Conservation (phyloP, 352 stramenopile genomes). For the Pythium periplocum region DNA sequence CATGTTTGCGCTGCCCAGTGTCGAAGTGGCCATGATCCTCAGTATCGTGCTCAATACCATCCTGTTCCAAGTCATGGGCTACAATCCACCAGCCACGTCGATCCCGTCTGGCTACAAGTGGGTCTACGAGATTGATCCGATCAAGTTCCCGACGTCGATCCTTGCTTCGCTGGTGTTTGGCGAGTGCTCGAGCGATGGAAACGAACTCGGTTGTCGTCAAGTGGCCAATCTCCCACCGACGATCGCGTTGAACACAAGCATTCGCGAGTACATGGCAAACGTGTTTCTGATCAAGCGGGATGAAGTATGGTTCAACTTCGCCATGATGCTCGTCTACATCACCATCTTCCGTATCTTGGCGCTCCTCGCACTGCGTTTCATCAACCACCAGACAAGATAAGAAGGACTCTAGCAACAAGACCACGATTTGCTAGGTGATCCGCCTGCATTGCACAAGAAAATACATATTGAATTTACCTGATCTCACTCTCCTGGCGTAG, state of each 20-base stretch:
- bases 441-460: too few species aligned
- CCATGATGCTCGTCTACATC: slow-evolving; percentile 23
- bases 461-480: too few species aligned
- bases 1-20: slow-evolving; percentile 25
- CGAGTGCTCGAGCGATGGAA: slow-evolving; percentile 8
- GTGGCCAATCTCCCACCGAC: not conserved
- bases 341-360: slow-evolving; percentile 20
- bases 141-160: slow-evolving; percentile 17
- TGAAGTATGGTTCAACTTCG: slow-evolving; percentile 25
- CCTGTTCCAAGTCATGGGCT: slow-evolving; percentile 37
- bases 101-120: slow-evolving; percentile 16
- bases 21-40: slow-evolving; percentile 23
- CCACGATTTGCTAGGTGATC: too few species aligned
- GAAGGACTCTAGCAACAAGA: too few species aligned
- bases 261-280: slow-evolving; percentile 17
- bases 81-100: slow-evolving; percentile 16
- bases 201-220: not conserved
- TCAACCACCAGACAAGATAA: slow-evolving; percentile 21
- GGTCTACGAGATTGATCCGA: slow-evolving; percentile 8
- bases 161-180: slow-evolving; percentile 14
- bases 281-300: slow-evolving; percentile 25
- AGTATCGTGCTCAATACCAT: slow-evolving; percentile 28
- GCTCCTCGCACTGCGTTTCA: slow-evolving; percentile 25
- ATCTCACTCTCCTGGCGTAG: too few species aligned
- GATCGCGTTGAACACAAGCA: not conserved